These are phyloP conservation scores for Atkinsonella hypoxylon DNA, from an alignment of 2,329 filamentous ascomycete genomes.

Conservation along the genomic window DNA sequence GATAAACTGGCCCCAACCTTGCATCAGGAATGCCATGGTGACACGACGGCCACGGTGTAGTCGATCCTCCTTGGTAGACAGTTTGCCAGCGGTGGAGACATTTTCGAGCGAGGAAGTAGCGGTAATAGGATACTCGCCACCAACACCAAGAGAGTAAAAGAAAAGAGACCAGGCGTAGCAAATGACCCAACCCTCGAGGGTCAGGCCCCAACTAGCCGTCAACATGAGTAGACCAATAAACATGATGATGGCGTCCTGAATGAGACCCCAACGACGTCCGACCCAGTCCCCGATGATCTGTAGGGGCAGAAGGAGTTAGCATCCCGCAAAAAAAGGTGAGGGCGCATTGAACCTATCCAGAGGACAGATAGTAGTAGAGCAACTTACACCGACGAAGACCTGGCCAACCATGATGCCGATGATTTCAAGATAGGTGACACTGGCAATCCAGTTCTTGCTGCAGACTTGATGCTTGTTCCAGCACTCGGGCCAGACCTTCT, in stretches of 20 bases:
- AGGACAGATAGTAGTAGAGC: neutral
- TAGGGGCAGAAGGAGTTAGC: constrained; percentile 10
- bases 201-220: constrained; percentile 78
- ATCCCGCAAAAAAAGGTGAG: neutral
- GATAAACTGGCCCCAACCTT: constrained; percentile 92
- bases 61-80: constrained; percentile 85
- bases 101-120: constrained; percentile 93
- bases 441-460: constrained; percentile 65
- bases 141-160: constrained; percentile 55
- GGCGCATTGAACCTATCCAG: neutral
- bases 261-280: constrained; percentile 86
- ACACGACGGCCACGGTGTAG: constrained; percentile 93
- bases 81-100: constrained; percentile 69
- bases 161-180: constrained; percentile 94
- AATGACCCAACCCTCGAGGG: constrained; percentile 87
- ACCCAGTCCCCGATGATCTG: constrained; percentile 57
- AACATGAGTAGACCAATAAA: constrained; percentile 86
- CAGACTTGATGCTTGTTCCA: constrained; percentile 61
- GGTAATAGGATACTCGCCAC: constrained; percentile 93
- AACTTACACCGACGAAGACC: constrained; percentile 65
- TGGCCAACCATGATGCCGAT: constrained; percentile 92
- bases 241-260: constrained; percentile 92
- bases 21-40: constrained; percentile 93
- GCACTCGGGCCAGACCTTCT: constrained; percentile 62
- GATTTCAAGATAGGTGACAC: constrained; percentile 86